Conservation (phyloP, 23 red algal species). For the Rhodosorus marinus region DNA sequence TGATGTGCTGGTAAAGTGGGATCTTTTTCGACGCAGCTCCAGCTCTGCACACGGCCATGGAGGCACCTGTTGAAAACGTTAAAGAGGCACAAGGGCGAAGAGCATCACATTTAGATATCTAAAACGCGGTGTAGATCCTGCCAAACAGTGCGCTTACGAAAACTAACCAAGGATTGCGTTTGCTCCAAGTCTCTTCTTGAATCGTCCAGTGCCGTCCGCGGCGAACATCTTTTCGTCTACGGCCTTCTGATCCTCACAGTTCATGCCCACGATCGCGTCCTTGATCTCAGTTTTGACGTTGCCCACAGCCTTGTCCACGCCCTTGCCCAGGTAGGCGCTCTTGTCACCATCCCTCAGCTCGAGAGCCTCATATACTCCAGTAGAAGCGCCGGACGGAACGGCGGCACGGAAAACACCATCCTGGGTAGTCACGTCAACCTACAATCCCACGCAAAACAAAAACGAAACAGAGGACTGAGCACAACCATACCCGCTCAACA, state of each 20-base stretch:
- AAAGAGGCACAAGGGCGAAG: too few species aligned
- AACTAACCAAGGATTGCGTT: slow-evolving; percentile 97
- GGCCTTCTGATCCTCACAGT: slow-evolving; percentile 73
- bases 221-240: slow-evolving; percentile 73
- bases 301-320: slow-evolving; percentile 73
- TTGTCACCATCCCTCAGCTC: slow-evolving; percentile 84
- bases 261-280: slow-evolving; percentile 71
- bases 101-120: too few species aligned
- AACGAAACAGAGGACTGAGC: too few species aligned
- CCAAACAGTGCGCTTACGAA: too few species aligned
- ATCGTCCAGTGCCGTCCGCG: slow-evolving; percentile 65
- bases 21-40: slow-evolving; percentile 70
- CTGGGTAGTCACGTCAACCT: slow-evolving; percentile 92
- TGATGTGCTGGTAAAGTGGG: slow-evolving; percentile 88
- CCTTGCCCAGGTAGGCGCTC: slow-evolving; percentile 48
- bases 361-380: slow-evolving; percentile 51
- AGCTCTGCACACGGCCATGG: slow-evolving; percentile 90
- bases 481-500: too few species aligned
- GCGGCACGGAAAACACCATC: slow-evolving; percentile 62
- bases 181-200: slow-evolving; percentile 70
- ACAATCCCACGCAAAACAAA: too few species aligned
- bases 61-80: too few species aligned
- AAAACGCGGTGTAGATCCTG: too few species aligned
- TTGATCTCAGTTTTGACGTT: slow-evolving; percentile 81
- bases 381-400: slow-evolving; percentile 75